Base-by-base conservation (phyloP, 1,284 basidiomycete genomes). In the Leccinum fallax region DNA sequence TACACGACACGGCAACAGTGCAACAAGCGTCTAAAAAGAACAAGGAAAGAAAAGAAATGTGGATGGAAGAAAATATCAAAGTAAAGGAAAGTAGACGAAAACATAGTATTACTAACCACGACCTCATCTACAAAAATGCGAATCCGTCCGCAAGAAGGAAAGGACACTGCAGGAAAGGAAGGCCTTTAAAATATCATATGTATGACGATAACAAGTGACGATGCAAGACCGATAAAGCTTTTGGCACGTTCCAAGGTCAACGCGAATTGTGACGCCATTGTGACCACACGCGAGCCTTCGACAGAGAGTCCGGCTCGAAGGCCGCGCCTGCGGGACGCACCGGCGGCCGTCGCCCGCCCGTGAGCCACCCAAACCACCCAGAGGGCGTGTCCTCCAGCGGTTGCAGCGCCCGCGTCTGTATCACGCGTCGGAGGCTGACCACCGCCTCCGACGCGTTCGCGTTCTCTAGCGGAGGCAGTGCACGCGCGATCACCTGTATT, bases 351-450 rank as follows among this genome's bases (percentile, higher is more conserved):
- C 38, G 58, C 15, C 57, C 32, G 19, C 60, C 62, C 1, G 32
- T 40, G 5, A 71, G 28, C 69, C 70, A 68, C 0, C 52, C 13
- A 58, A 71, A 71, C 32, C 70, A 74, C 13, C 70, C 70, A 0
- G 49, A 16, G 2, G 69, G 60, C n/a, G 30, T 49, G 0, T 68
- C 53, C 3, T 74, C 69, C 21, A 74, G 58, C 15, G 70, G 70
- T 7, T 70, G 63, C 1, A 71, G 40, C 53, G 71, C 36, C 2
- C 72, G 67, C 34, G 67, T 74, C 58, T 66, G 65, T 13, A 71
- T 70, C 60, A 57, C 28, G 0, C 46, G 61, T 36, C 52, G 63
- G 6, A 71, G 62, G 34, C 28, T 64, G 26, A 55, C 54, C 0
- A 73, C 28, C 15, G 63, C 55, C 3, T 2, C 21, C 1, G 4